These are phyloP conservation scores for Pedinophyceae sp. DNA, from an alignment of 139 green algal genomes.

Conservation along the genomic window DNA sequence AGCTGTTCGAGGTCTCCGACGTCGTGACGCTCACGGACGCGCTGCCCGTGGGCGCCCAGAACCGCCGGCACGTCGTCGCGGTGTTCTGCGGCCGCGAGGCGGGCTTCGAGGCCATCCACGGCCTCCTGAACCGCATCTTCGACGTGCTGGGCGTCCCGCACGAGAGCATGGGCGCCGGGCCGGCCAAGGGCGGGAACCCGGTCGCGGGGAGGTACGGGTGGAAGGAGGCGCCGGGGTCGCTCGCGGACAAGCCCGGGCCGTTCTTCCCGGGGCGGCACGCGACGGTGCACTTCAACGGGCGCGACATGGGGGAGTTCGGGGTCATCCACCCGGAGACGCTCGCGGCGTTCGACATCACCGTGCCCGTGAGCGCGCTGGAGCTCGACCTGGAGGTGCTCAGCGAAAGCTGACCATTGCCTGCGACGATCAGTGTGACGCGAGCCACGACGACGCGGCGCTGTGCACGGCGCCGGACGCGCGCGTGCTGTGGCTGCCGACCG, in stretches of 20 bases:
- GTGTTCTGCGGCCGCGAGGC: slow-evolving; percentile 55
- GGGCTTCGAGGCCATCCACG: slow-evolving; percentile 90
- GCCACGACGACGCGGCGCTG: too few species aligned
- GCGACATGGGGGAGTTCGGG: slow-evolving; percentile 68
- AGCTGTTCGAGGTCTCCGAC: slow-evolving; percentile 79
- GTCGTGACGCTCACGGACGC: slow-evolving; percentile 1
- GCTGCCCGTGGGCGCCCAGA: slow-evolving; percentile 60
- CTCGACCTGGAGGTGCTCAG: slow-evolving; percentile 86
- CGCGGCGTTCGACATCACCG: slow-evolving; percentile 71
- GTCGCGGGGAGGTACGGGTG: slow-evolving; percentile 64
- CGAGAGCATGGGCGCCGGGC: slow-evolving; percentile 4
- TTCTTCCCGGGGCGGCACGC: slow-evolving; percentile 78
- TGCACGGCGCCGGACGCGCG: too few species aligned
- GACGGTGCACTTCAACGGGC: slow-evolving; percentile 18
- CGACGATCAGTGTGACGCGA: too few species aligned
- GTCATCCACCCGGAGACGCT: slow-evolving; percentile 85
- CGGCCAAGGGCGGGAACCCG: slow-evolving; percentile 9
- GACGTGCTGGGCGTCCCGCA: slow-evolving; percentile 59
- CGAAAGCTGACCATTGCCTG: too few species aligned
- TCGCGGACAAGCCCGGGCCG: slow-evolving; percentile 25
- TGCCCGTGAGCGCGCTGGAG: slow-evolving; percentile 83
- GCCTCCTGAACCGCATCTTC: slow-evolving; percentile 92
- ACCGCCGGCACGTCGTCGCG: slow-evolving; percentile 73
- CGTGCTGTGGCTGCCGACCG: too few species aligned
- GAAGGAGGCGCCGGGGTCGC: slow-evolving; percentile 23